A percentile compares a stretch with the other conserved stretches of the same genome.
Conservation (phyloP, 2,329 filamentous ascomycete genomes). For the Anthostomella pinea region DNA sequence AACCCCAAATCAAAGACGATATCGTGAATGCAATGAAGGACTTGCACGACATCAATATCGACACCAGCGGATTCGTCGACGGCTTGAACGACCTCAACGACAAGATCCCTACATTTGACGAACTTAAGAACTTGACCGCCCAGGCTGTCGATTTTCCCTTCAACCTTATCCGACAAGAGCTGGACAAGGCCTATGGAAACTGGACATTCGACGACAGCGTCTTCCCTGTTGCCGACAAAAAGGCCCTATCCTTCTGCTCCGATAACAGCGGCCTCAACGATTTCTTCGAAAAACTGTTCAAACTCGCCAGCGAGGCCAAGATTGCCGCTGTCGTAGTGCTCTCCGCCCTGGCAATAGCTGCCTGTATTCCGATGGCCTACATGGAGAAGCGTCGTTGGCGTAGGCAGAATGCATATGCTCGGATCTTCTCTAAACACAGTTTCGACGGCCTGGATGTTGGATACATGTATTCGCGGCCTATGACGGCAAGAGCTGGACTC, state of each 20-base stretch:
- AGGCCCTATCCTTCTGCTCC: slow-evolving; percentile 83
- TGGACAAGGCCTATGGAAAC: slow-evolving; percentile 67
- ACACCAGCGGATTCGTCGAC: slow-evolving; percentile 63
- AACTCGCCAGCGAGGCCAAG: slow-evolving; percentile 64
- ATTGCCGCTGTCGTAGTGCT: slow-evolving; percentile 77
- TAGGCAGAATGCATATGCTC: slow-evolving; percentile 66
- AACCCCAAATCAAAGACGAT: slow-evolving; percentile 50
- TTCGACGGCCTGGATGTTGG: slow-evolving; percentile 84
- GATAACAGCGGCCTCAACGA: slow-evolving; percentile 76
- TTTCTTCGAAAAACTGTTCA: slow-evolving; percentile 75
- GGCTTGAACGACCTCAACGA: slow-evolving; percentile 71
- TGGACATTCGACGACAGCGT: slow-evolving; percentile 76
- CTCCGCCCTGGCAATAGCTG: slow-evolving; percentile 66
- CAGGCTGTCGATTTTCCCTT: slow-evolving; percentile 76
- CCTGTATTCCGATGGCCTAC: slow-evolving; percentile 75
- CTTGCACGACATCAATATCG: slow-evolving; percentile 67
- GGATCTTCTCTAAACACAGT: slow-evolving; percentile 61
- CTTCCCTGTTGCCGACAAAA: slow-evolving; percentile 82
- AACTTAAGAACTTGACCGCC: slow-evolving; percentile 80
- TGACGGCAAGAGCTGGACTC: slow-evolving; percentile 70
- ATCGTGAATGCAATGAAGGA: slow-evolving; percentile 62
- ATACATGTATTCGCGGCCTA: slow-evolving; percentile 81
- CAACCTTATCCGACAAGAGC: slow-evolving; percentile 68
- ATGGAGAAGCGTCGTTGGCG: slow-evolving; percentile 77
- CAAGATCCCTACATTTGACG: slow-evolving; percentile 76